phyloP scores from a whole-genome alignment of 495 filamentous ascomycete species.

The Neurospora sp. region DNA sequence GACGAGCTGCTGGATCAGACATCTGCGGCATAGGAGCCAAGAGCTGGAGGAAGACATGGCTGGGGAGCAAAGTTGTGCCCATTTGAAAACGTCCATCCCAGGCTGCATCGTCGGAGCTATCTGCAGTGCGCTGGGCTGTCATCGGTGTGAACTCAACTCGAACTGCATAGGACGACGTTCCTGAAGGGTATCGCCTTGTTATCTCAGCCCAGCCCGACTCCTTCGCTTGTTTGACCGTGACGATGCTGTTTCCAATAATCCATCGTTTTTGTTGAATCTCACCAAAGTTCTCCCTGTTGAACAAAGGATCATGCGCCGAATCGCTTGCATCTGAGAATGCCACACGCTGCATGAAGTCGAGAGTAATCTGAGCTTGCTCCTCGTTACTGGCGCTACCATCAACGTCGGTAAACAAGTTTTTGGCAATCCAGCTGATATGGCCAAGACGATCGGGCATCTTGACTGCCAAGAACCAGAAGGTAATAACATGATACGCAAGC shows the following conservation, averaged over 20 bases:
- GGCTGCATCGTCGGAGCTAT: constrained; percentile 30
- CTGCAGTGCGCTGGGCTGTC: constrained; percentile 52
- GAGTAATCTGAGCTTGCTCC: constrained; percentile 85
- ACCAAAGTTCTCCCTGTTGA: constrained; percentile 52
- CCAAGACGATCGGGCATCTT: constrained; percentile 73
- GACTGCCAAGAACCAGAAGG: constrained; percentile 90
- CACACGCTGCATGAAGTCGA: constrained; percentile 92
- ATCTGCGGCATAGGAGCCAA: constrained; percentile 60
- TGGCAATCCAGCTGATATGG: constrained; percentile 87
- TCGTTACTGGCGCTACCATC: constrained; percentile 68
- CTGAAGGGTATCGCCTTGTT: constrained; percentile 74
- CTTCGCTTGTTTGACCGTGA: constrained; percentile 74
- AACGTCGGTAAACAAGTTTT: constrained; percentile 66
- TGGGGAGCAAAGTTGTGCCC: constrained; percentile 55
- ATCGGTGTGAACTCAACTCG: constrained; percentile 60
- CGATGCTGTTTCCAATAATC: constrained; percentile 77
- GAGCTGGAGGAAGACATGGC: constrained; percentile 75
- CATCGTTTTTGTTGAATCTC: constrained; percentile 66
- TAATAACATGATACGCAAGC: constrained; percentile 87
- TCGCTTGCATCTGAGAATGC: constrained; percentile 77
- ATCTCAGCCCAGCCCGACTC: constrained; percentile 67
- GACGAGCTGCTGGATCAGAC: constrained; percentile 47
- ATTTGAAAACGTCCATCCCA: constrained; percentile 32
- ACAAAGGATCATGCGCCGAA: constrained; percentile 55
- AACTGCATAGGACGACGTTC: constrained; percentile 67